These are phyloP conservation scores for Zymoseptoria crescenta DNA, from an alignment of 2,329 filamentous ascomycete genomes.

Conservation along the genomic window DNA sequence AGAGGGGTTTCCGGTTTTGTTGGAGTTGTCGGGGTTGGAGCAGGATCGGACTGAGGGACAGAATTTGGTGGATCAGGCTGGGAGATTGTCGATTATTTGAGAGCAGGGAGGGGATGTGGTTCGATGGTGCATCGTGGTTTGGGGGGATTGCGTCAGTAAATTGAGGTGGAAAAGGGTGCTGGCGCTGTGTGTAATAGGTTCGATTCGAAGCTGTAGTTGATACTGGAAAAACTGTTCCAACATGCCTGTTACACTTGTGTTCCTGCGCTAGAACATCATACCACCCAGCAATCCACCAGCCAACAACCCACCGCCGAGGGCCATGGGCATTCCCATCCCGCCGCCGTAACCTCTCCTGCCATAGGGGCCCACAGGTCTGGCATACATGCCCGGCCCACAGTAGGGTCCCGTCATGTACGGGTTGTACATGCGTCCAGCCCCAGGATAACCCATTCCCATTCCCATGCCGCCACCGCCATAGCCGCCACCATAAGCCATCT, in stretches of 20 bases:
- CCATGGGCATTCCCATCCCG: slow-evolving; percentile 35
- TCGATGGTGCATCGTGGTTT: no score
- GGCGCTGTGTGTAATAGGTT: no score
- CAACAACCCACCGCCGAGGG: slow-evolving; percentile 39
- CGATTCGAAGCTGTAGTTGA: no score
- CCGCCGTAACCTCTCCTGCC: slow-evolving; percentile 7
- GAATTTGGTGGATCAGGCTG: not conserved
- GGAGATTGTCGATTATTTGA: not conserved
- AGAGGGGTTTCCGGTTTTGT: not conserved
- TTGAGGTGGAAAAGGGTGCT: not conserved
- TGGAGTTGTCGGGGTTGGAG: not conserved
- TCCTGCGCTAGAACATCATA: slow-evolving; percentile 22
- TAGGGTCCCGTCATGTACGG: slow-evolving; percentile 37
- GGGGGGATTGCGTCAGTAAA: no score
- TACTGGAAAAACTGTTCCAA: no score
- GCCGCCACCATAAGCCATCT: slow-evolving; percentile 19
- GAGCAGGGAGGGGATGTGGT: not conserved
- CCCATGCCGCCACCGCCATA: slow-evolving; percentile 21
- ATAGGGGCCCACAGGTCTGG: slow-evolving; percentile 37
- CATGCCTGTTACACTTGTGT: not conserved
- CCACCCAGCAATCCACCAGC: slow-evolving; percentile 43
- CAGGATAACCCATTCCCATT: slow-evolving; percentile 15
- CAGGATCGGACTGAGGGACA: not conserved
- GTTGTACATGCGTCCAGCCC: slow-evolving; percentile 25
- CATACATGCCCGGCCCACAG: slow-evolving; percentile 31